Evolutionary conservation across 2,329 filamentous ascomycete genomes (phyloP), one percentile per base, ranked within the genome.

Genomic region (Exophiala alcalophila): DNA sequence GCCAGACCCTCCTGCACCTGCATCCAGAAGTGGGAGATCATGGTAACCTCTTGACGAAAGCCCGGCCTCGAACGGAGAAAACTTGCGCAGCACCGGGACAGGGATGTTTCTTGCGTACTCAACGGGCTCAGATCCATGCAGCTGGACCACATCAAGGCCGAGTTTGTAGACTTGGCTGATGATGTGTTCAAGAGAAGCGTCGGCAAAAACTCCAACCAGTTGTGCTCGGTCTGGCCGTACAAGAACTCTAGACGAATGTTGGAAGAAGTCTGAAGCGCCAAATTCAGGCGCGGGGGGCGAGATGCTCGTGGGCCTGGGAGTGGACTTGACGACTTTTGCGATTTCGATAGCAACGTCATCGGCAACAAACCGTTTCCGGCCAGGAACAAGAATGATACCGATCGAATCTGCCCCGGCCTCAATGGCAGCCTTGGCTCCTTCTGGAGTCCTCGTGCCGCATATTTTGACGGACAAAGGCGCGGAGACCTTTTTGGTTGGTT

Each of bases 41-140:
- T 98, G 92, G 61, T 87, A 94, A 7, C 87, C 90, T 42, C 88
- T 78, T 28, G 75, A 67, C 5, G 80, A 80, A 31, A 95, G 70
- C 1, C 83, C 86, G n/a, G 78, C 67, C 36, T 90, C 80, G 2
- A 75, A 78, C 0, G 89, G 88, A 39, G 81, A 80, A 67, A 97
- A 98, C 35, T 83, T 85, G 53, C 81, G 83, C 52, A 98, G 81
- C 4, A 98, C 90, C 0, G 92, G 92, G 0, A 96, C 89, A 1
- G 92, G 90, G 34, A 98, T 88, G n/a, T 85, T 67, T 31, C 69
- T 77, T 1, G 90, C 83, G 90, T 91, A 98, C 62, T 98, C 92
- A 3, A 96, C 59, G 2, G 92, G 91, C 62, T 98, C 94, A 32
- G 83, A 77, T 6, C 92, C 94, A 60, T 98, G 92, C 2, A 98